Conservation (phyloP, 2,329 filamentous ascomycete species). For the Alternaria infectoria region DNA sequence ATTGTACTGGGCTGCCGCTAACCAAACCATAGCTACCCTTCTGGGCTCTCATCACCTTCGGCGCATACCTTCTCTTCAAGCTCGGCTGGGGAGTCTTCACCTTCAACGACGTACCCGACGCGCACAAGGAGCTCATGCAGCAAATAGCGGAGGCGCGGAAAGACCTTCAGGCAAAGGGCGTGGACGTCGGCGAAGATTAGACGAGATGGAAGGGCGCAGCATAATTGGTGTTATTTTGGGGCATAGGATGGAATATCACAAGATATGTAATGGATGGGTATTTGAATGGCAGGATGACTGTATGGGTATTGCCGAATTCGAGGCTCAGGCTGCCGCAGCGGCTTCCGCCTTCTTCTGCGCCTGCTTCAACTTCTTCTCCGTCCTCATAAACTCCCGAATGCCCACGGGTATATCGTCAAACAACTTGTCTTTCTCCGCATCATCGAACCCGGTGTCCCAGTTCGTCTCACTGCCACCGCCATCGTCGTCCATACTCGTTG, state of each 20-base stretch:
- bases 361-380: constrained; percentile 86
- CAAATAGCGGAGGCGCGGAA: constrained; percentile 80
- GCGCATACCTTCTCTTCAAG: constrained; percentile 88
- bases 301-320: not conserved
- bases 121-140: constrained; percentile 84
- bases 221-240: constrained; percentile 4
- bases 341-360: constrained; percentile 68
- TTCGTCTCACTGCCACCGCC: constrained; percentile 75
- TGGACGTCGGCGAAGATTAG: constrained; percentile 72
- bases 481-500: constrained; percentile 77
- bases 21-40: constrained; percentile 74
- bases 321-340: constrained; percentile 14
- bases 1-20: not conserved
- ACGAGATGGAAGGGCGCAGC: not conserved
- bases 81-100: constrained; percentile 92
- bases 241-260: not conserved
- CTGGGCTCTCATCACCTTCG: constrained; percentile 89
- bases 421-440: constrained; percentile 64
- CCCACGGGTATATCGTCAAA: constrained; percentile 87
- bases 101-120: constrained; percentile 94
- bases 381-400: constrained; percentile 96
- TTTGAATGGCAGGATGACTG: constrained; percentile 2
- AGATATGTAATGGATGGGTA: constrained; percentile 13
- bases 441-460: constrained; percentile 55
- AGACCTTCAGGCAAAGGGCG: constrained; percentile 75